Percentiles rank a stretch among this genome's conserved stretches.
Evolutionary conservation across 2,329 filamentous ascomycete genomes (phyloP).

Genomic region (Proliferodiscus dingleyae): DNA sequence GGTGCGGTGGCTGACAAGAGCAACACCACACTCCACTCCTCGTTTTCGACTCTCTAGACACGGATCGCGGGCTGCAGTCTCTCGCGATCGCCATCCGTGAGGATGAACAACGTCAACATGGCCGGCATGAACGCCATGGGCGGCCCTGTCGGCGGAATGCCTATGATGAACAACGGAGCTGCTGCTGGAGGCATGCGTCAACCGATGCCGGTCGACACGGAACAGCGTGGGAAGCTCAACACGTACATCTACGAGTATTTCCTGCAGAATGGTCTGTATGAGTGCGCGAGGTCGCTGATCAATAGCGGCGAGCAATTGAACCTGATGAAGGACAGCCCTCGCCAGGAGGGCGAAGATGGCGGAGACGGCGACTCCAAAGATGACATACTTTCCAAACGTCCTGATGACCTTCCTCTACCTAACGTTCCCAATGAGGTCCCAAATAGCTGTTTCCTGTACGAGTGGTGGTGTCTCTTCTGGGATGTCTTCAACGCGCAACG

Average conservation of each 20-base stretch:
- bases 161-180: slow-evolving; percentile 61
- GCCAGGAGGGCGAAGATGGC: slow-evolving; percentile 64
- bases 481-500: slow-evolving; percentile 87
- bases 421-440: slow-evolving; percentile 59
- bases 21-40: too few relatives aligned
- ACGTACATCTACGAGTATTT: slow-evolving; percentile 93
- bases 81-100: slow-evolving; percentile 24
- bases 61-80: background rate
- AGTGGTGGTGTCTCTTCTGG: slow-evolving; percentile 98
- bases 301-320: slow-evolving; percentile 63
- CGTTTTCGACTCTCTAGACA: background rate
- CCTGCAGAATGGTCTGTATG: slow-evolving; percentile 76
- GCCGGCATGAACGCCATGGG: slow-evolving; percentile 62
- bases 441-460: slow-evolving; percentile 82
- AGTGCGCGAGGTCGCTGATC: slow-evolving; percentile 73
- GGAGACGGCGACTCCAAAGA: slow-evolving; percentile 85
- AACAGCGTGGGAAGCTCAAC: slow-evolving; percentile 59
- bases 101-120: slow-evolving; percentile 45
- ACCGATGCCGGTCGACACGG: slow-evolving; percentile 32
- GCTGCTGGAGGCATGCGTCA: slow-evolving; percentile 26
- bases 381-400: slow-evolving; percentile 66
- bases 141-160: slow-evolving; percentile 59
- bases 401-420: slow-evolving; percentile 73
- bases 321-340: slow-evolving; percentile 63
- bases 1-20: slow-evolving; percentile 27